These are phyloP conservation scores for Xylariaceae sp. DNA, from an alignment of 2,329 filamentous ascomycete species.

Conservation along the genomic window DNA sequence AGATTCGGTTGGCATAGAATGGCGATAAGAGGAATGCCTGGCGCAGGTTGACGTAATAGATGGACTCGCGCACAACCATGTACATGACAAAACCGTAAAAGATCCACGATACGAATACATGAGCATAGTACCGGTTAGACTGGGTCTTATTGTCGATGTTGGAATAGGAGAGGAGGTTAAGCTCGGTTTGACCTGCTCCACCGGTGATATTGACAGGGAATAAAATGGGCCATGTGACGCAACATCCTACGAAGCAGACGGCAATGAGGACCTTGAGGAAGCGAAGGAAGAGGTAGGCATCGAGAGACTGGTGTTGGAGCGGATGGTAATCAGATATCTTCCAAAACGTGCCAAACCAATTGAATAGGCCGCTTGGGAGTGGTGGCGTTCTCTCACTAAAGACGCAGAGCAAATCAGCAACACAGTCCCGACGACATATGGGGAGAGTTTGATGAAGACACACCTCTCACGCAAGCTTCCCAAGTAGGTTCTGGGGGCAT, in stretches of 20 bases:
- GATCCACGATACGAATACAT: conserved; percentile 79
- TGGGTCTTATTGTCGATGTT: conserved; percentile 67
- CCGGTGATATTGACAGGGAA: conserved; percentile 89
- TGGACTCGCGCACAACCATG: conserved; percentile 83
- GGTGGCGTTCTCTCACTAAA: conserved; percentile 62
- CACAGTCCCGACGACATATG: no score
- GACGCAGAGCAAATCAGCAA: conserved; percentile 15
- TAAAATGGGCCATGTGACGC: conserved; percentile 86
- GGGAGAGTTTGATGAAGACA: background rate
- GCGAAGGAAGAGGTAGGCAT: conserved; percentile 89
- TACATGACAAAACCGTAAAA: conserved; percentile 91
- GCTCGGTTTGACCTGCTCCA: conserved; percentile 65
- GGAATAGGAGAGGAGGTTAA: conserved; percentile 80
- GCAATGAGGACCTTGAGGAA: conserved; percentile 79
- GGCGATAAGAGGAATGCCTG: conserved; percentile 92
- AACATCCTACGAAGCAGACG: conserved; percentile 82
- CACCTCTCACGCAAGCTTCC: conserved; percentile 53
- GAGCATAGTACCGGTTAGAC: conserved; percentile 77
- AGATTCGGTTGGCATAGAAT: conserved; percentile 82
- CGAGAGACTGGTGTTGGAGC: conserved; percentile 88
- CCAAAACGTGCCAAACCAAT: conserved; percentile 74
- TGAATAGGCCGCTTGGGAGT: conserved; percentile 66
- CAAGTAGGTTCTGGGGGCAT: conserved; percentile 58
- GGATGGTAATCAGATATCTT: conserved; percentile 77
- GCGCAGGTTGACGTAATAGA: conserved; percentile 91